These are phyloP conservation scores for Bacterosira constricta DNA, from an alignment of 108 stramenopile species.

Conservation along the genomic window DNA sequence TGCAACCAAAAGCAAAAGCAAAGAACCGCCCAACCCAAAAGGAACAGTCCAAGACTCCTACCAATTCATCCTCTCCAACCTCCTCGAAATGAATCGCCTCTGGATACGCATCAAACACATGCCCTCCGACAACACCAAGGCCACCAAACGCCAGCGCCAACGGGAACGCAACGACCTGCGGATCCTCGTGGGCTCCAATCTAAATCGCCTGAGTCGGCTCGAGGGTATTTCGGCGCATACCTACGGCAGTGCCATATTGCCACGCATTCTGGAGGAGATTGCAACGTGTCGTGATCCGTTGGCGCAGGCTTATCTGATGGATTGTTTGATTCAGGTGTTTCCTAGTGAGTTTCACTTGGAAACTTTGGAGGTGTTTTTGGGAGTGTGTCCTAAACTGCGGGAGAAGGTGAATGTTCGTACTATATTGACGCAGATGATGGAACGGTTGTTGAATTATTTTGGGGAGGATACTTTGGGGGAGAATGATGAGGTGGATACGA, in stretches of 20 bases:
- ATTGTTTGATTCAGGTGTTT: constrained; percentile 98
- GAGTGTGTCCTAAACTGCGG: constrained; percentile 83
- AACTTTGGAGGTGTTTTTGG: constrained; percentile 91
- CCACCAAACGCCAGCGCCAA: constrained; percentile 89
- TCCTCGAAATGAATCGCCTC: constrained; percentile 96
- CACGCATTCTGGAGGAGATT: constrained; percentile 88
- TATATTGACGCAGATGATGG: constrained; percentile 93
- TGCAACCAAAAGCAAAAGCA: not conserved
- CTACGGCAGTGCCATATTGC: constrained; percentile 86
- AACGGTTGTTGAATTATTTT: constrained; percentile 85
- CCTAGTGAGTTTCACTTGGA: constrained; percentile 97
- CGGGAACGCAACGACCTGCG: constrained; percentile 96
- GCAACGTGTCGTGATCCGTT: constrained; percentile 92
- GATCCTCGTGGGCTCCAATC: constrained; percentile 96
- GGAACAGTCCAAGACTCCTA: constrained; percentile 92
- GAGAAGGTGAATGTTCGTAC: constrained; percentile 97
- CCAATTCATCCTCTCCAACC: constrained; percentile 94
- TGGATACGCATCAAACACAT: constrained; percentile 99
- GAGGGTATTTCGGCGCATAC: constrained; percentile 89
- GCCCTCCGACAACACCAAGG: constrained; percentile 79
- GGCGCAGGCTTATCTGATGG: constrained; percentile 98
- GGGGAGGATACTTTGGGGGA: constrained; percentile 76
- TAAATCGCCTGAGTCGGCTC: constrained; percentile 92
- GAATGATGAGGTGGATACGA: constrained; percentile 79
- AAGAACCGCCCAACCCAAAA: constrained; percentile 11